Conservation (phyloP, 192 early-diverging fungal genomes). For the Coemansia sp. region DNA sequence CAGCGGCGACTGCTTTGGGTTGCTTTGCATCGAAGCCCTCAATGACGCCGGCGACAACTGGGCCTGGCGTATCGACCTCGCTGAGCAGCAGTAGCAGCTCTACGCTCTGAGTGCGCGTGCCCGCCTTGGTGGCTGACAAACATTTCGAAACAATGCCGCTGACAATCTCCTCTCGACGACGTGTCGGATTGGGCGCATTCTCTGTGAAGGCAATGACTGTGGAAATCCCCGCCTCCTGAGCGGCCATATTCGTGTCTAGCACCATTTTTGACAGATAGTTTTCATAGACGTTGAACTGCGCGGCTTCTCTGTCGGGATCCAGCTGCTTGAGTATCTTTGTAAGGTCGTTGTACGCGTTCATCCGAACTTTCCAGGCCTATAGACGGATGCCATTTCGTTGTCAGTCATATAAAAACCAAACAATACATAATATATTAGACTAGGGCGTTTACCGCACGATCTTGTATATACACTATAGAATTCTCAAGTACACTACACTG, state of each 20-base stretch:
- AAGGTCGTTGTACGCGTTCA: conserved; percentile 79
- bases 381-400: too few relatives aligned
- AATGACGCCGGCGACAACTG: conserved; percentile 78
- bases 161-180: conserved; percentile 66
- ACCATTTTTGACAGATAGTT: conserved; percentile 77
- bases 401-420: too few relatives aligned
- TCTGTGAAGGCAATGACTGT: conserved; percentile 75
- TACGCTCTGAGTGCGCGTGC: conserved; percentile 71
- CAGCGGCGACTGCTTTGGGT: conserved; percentile 84
- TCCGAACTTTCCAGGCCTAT: conserved; percentile 92
- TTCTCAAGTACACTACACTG: conserved; percentile 13
- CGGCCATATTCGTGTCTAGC: conserved; percentile 83
- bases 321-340: conserved; percentile 65
- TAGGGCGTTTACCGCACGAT: too few relatives aligned
- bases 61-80: conserved; percentile 82
- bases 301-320: conserved; percentile 57
- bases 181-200: conserved; percentile 73
- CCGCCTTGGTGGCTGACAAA: conserved; percentile 74
- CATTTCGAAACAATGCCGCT: conserved; percentile 84
- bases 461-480: too few relatives aligned
- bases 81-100: conserved; percentile 83
- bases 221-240: conserved; percentile 80
- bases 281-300: conserved; percentile 68
- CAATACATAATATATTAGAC: neutral
- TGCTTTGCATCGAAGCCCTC: conserved; percentile 78